These are phyloP conservation scores for Picochlorum sp. DNA, from an alignment of 139 green algal genomes.

Conservation along the genomic window DNA sequence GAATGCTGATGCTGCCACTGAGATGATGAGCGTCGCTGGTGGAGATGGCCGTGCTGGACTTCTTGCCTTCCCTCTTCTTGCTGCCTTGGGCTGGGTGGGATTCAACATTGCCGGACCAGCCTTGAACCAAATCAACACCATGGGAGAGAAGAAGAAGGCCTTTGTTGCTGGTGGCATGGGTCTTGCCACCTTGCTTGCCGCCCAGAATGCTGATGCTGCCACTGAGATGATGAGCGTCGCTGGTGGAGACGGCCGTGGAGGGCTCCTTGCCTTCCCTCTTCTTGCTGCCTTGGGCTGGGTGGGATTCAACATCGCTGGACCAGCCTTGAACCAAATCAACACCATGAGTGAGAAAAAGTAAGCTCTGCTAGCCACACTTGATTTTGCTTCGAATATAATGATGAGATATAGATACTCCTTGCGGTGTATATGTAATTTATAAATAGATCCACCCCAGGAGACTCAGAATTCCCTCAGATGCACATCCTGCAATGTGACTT, in stretches of 20 bases:
- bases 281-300: slow-evolving; percentile 12
- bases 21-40: slow-evolving; percentile 58
- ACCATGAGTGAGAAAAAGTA: slow-evolving; percentile 10
- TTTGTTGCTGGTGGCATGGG: slow-evolving; percentile 6
- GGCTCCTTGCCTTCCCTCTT: slow-evolving; percentile 10
- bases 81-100: slow-evolving; percentile 12
- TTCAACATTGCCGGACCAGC: slow-evolving; percentile 5
- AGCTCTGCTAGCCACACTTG: slow-evolving; percentile 2
- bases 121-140: slow-evolving; percentile 22
- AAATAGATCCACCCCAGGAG: too few relatives aligned
- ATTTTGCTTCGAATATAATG: neutral
- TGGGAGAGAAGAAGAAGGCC: slow-evolving; percentile 13
- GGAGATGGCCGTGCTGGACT: slow-evolving; percentile 19
- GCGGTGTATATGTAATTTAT: slow-evolving; percentile 1
- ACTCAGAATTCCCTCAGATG: too few relatives aligned
- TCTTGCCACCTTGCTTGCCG: slow-evolving; percentile 24
- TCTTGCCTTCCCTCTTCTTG: slow-evolving; percentile 5
- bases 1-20: slow-evolving; percentile 53
- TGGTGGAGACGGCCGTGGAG: slow-evolving; percentile 20
- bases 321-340: neutral
- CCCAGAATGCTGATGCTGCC: slow-evolving; percentile 50
- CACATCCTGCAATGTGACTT: too few relatives aligned
- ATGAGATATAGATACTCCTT: slow-evolving; percentile 19
- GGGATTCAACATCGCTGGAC: slow-evolving; percentile 2
- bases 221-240: slow-evolving; percentile 65